A percentile compares a stretch with the other conserved stretches of the same genome.
These are phyloP conservation scores for Acanthamoeba castellanii DNA, from an alignment of 208 protist genomes.

Conservation along the genomic window DNA sequence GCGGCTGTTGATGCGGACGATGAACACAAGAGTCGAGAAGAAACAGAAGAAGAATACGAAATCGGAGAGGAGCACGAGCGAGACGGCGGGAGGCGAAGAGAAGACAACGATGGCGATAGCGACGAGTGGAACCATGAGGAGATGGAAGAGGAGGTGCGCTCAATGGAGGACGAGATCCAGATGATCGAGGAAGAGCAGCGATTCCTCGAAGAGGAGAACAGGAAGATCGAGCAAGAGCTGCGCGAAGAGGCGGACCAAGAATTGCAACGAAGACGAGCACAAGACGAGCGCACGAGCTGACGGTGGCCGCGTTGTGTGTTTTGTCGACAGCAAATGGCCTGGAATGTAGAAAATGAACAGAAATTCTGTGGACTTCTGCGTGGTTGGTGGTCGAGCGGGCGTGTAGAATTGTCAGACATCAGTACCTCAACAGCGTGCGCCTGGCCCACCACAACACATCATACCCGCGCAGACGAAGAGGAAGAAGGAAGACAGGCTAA, in stretches of 20 bases:
- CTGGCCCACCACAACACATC: not conserved
- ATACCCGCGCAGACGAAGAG: too few relatives aligned
- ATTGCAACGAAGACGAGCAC: not conserved
- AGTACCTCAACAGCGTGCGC: not conserved
- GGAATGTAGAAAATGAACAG: not conserved
- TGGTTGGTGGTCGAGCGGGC: not conserved
- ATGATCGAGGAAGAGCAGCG: constrained; percentile 41
- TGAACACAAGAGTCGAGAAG: not conserved
- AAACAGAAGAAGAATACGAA: not conserved
- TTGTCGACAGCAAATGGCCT: not conserved
- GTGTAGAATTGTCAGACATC: not conserved
- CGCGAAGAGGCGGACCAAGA: not conserved
- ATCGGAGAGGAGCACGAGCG: not conserved
- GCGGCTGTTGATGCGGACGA: not conserved
- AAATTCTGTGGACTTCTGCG: not conserved
- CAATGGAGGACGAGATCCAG: constrained; percentile 41
- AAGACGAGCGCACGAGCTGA: not conserved
- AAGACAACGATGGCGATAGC: not conserved
- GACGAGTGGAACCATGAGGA: not conserved
- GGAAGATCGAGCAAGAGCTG: constrained; percentile 60
- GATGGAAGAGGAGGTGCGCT: constrained; percentile 13
- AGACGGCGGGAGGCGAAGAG: not conserved
- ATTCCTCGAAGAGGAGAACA: constrained; percentile 37
- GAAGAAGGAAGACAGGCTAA: too few relatives aligned
- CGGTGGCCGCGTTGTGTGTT: not conserved